Evolutionary conservation across 2,329 filamentous ascomycete species (phyloP).

Genomic region (Ceratocystis alfenasii): DNA sequence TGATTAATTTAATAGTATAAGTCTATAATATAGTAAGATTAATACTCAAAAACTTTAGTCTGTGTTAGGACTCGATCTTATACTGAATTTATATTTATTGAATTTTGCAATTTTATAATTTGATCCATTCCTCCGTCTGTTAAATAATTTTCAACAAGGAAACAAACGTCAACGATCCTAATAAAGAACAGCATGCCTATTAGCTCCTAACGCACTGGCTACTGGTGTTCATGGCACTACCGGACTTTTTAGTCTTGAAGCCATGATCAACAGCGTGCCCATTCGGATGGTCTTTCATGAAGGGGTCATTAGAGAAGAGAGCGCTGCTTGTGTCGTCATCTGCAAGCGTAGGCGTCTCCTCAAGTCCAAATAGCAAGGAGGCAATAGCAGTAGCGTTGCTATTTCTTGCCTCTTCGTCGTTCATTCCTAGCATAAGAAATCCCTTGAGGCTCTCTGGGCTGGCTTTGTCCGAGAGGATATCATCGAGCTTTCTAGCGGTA

Average conservation of each 20-base stretch:
- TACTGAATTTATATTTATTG: too few relatives aligned
- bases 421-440: not conserved
- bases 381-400: slow-evolving; percentile 4
- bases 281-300: not conserved
- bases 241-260: not conserved
- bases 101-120: too few relatives aligned
- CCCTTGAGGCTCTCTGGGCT: not conserved
- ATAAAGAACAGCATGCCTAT: not conserved
- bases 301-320: not conserved
- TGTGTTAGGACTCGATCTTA: too few relatives aligned
- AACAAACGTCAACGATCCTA: not conserved
- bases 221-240: not conserved
- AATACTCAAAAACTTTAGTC: too few relatives aligned
- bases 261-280: not conserved
- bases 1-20: too few relatives aligned
- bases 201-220: not conserved
- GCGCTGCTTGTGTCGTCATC: not conserved
- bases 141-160: too few relatives aligned
- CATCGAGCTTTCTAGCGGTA: not conserved
- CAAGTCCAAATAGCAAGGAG: not conserved
- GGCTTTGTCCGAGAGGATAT: not conserved
- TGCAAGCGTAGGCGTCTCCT: not conserved
- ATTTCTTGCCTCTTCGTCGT: not conserved
- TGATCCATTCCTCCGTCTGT: too few relatives aligned
- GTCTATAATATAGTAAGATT: too few relatives aligned